Percentiles rank a stretch among this genome's conserved stretches.
Conservation (phyloP, 2,329 filamentous ascomycete species). For the Clonostachys rosea region DNA sequence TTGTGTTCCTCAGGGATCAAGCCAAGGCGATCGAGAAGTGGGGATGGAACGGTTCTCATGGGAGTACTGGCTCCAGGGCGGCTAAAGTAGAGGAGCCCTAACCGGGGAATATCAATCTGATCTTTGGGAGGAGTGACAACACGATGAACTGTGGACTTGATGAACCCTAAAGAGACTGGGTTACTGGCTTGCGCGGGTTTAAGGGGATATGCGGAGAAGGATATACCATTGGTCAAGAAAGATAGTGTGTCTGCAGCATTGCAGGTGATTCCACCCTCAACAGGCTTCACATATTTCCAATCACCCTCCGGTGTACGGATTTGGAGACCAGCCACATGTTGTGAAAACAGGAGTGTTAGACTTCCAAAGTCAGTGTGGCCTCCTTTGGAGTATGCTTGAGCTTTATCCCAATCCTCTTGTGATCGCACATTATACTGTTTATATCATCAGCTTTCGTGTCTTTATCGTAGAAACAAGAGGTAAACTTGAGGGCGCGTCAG, state of each 20-base stretch:
- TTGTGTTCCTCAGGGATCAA: conserved; percentile 14
- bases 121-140: conserved; percentile 25
- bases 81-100: conserved; percentile 28
- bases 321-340: conserved; percentile 47
- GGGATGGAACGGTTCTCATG: conserved; percentile 19
- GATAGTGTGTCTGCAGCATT: conserved; percentile 28
- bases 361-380: conserved; percentile 46
- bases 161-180: conserved; percentile 8
- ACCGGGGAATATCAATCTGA: conserved; percentile 19
- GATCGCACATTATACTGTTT: conserved; percentile 12
- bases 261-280: conserved; percentile 37
- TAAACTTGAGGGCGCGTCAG: conserved; percentile 21
- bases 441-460: no score
- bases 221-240: conserved; percentile 13
- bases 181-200: no score
- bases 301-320: conserved; percentile 29
- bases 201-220: no score
- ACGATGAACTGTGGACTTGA: conserved; percentile 26
- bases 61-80: conserved; percentile 22
- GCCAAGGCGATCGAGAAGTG: conserved; percentile 16
- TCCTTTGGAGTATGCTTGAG: no score
- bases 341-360: conserved; percentile 47
- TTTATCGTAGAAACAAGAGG: no score
- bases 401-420: conserved; percentile 4
- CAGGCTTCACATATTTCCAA: conserved; percentile 38